These are phyloP conservation scores for Obelidium mucronatum DNA, from an alignment of 192 early-diverging fungal species.

Conservation along the genomic window DNA sequence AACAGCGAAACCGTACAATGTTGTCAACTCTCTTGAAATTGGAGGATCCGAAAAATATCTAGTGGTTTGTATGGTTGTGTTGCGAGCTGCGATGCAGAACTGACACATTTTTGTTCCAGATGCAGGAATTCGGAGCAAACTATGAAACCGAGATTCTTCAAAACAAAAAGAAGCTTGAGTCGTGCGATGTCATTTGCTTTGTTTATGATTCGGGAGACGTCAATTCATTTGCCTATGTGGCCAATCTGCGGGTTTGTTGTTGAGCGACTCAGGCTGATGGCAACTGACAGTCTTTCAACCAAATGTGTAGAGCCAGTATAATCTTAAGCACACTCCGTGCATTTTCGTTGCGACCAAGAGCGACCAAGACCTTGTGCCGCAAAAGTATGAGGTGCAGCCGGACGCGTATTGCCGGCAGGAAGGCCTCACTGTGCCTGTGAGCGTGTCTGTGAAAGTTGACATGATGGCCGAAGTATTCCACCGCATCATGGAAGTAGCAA, in stretches of 20 bases:
- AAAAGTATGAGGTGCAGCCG: constrained; percentile 84
- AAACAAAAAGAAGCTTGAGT: constrained; percentile 85
- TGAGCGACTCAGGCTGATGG: too few relatives aligned
- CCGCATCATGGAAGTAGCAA: constrained; percentile 81
- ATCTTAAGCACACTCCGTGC: constrained; percentile 82
- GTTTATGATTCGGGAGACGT: constrained; percentile 96
- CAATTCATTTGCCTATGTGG: constrained; percentile 92
- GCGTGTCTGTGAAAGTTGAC: constrained; percentile 84
- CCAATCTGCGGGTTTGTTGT: constrained; percentile 75
- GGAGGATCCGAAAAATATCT: constrained; percentile 94
- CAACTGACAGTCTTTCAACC: too few relatives aligned
- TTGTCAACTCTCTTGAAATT: constrained; percentile 95
- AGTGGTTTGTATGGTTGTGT: constrained; percentile 65
- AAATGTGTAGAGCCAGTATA: constrained; percentile 74
- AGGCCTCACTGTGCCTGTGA: constrained; percentile 86
- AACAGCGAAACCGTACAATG: constrained; percentile 77
- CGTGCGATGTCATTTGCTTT: constrained; percentile 91
- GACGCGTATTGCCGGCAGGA: constrained; percentile 93
- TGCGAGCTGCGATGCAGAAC: background rate
- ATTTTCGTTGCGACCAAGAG: constrained; percentile 97
- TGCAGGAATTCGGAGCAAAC: constrained; percentile 92
- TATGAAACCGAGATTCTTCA: constrained; percentile 89
- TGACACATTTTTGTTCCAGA: constrained; percentile 44
- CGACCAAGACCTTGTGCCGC: constrained; percentile 88
- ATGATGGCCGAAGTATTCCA: constrained; percentile 91